Base-by-base conservation (phyloP, 2,329 filamentous ascomycete species). In the Aspergillus sp. region DNA sequence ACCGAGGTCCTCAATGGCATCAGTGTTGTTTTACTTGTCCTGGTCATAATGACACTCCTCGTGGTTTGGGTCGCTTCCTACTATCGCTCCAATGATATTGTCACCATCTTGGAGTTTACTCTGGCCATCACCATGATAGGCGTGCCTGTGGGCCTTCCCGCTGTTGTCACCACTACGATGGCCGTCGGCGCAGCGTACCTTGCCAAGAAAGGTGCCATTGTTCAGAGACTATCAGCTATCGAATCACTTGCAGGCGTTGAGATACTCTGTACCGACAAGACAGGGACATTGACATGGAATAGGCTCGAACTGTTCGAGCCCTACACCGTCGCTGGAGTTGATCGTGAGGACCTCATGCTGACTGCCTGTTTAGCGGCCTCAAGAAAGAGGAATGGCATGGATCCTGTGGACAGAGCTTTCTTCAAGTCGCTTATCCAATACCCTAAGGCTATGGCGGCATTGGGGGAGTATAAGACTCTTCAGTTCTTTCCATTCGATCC, bases 231-330 rank as follows among this genome's bases (percentile, higher is more conserved):
- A 49, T 91, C 88, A 31, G 91, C 91, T 60, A 96, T 96, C 58
- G 91, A 96, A 80, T 95, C 91, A 21, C 82, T 96, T 59, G 91
- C 91, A 69, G 91, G 91, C 80, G 91, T 95, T 58, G 88, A 96
- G 76, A 94, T 96, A 73, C 88, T 96, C 52, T 95, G 91, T 81
- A 93, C 91, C 49, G 91, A 95, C 83, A 95, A 95, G 84, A 95
- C 91, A 25, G 91, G 91, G 78, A 96, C 91, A 54, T 77, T 96
- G 70, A 96, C 91, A 70, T 94, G 93, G 82, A 96, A 96, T 82
- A 95, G 94, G 81, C 84, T 96, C 19, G 93, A 90, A 59, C 81
- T 96, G 44, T 81, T 88, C 48, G 91, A 95, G 71, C 91, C 91
- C 52, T 96, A 87, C 79, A 89, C 86, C 36, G 88, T 94, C 57